A percentile compares a stretch with the other conserved stretches of the same genome.
Conservation (phyloP, 2,329 filamentous ascomycete species). For the Setomelanomma holmii region DNA sequence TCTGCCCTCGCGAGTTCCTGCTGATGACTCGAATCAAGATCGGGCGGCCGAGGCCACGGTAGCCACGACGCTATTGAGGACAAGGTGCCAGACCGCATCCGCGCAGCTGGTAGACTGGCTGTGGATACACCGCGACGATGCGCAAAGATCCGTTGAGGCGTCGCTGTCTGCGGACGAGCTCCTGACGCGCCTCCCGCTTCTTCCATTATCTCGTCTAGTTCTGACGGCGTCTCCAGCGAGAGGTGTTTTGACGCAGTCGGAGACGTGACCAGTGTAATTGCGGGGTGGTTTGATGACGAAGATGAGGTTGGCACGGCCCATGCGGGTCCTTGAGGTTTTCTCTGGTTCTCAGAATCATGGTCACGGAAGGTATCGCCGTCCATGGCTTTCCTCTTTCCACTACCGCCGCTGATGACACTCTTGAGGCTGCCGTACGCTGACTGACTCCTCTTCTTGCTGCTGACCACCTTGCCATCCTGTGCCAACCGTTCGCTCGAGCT, state of each 20-base stretch:
- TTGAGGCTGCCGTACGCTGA: constrained; percentile 49
- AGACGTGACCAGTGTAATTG: constrained; percentile 40
- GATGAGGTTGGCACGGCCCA: constrained; percentile 38
- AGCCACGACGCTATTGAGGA: constrained; percentile 45
- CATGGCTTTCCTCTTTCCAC: constrained; percentile 35
- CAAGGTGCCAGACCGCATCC: constrained; percentile 35
- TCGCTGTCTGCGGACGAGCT: constrained; percentile 17
- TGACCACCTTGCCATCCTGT: constrained; percentile 32
- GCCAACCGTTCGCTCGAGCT: constrained; percentile 53
- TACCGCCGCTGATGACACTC: constrained; percentile 47
- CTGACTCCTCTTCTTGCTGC: constrained; percentile 41
- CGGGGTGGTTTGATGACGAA: constrained; percentile 34
- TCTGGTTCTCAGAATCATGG: constrained; percentile 18
- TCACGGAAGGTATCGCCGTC: constrained; percentile 28
- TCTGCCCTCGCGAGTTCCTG: constrained; percentile 42
- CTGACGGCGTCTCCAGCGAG: constrained; percentile 40
- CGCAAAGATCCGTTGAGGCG: constrained; percentile 12
- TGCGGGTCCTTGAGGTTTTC: constrained; percentile 26
- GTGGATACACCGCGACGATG: constrained; percentile 35
- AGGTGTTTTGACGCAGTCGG: constrained; percentile 47
- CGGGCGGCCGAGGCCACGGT: constrained; percentile 40
- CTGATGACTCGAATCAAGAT: constrained; percentile 19
- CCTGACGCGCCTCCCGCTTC: constrained; percentile 10
- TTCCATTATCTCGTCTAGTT: constrained; percentile 29
- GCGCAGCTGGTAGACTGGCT: constrained; percentile 26